phyloP scores from a whole-genome alignment of 2,329 filamentous ascomycete species.

The Colletotrichum truncatum region DNA sequence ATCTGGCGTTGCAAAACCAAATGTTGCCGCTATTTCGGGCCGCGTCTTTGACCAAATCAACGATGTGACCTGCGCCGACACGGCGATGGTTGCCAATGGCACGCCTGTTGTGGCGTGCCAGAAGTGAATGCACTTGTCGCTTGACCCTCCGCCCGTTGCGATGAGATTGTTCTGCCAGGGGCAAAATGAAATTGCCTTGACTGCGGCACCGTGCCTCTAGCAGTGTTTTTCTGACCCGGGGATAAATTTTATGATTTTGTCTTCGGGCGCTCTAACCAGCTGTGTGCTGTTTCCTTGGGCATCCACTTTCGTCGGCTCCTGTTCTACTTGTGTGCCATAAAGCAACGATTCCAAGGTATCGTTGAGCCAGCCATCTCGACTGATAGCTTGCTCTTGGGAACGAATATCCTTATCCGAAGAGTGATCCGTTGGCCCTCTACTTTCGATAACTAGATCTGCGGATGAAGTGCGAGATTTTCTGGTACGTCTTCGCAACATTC shows the following conservation, averaged over 20 bases:
- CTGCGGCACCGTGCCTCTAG: conserved; percentile 84
- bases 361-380: neutral
- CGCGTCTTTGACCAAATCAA: conserved; percentile 89
- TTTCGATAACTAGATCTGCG: neutral
- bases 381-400: neutral
- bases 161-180: conserved; percentile 90
- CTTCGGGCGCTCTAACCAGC: conserved; percentile 39
- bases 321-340: neutral
- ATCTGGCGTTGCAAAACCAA: conserved; percentile 78
- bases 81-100: conserved; percentile 88
- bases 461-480: conserved; percentile 18
- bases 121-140: conserved; percentile 96
- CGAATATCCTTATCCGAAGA: neutral
- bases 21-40: conserved; percentile 90
- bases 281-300: conserved; percentile 36
- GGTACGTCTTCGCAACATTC: conserved; percentile 52
- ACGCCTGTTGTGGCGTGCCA: conserved; percentile 88
- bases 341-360: neutral
- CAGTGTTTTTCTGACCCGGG: conserved; percentile 72
- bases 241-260: conserved; percentile 57
- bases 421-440: neutral
- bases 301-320: neutral
- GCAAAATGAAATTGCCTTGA: conserved; percentile 97
- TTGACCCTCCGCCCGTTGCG: conserved; percentile 91
- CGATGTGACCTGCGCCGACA: conserved; percentile 91